phyloP scores from a whole-genome alignment of 2,329 filamentous ascomycete species.

The Parafenestella ontariensis region DNA sequence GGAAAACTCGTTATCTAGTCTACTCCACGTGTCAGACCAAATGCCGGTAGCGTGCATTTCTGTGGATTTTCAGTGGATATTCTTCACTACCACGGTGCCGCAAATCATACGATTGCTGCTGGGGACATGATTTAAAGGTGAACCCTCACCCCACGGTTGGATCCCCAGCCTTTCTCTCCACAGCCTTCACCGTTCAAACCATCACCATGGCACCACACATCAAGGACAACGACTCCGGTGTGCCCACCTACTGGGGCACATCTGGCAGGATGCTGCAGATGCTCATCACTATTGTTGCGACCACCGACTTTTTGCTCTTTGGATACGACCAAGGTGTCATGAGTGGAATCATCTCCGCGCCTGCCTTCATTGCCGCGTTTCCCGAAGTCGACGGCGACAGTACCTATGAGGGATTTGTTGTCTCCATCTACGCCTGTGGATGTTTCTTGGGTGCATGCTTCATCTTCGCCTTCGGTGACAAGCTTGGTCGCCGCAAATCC shows the following conservation, averaged over 20 bases:
- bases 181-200: constrained; percentile 21
- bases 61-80: constrained; percentile 26
- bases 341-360: constrained; percentile 51
- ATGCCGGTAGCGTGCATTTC: constrained; percentile 25
- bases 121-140: constrained; percentile 34
- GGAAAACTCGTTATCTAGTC: constrained; percentile 40
- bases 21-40: constrained; percentile 33
- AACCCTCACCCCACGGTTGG: constrained; percentile 25
- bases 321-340: constrained; percentile 57
- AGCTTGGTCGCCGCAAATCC: constrained; percentile 51
- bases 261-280: constrained; percentile 40
- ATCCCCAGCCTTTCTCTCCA: constrained; percentile 31
- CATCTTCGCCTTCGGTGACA: constrained; percentile 48
- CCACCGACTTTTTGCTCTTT: constrained; percentile 57
- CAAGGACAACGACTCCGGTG: constrained; percentile 31
- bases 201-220: constrained; percentile 33
- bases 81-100: constrained; percentile 20
- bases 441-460: constrained; percentile 52
- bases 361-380: constrained; percentile 44
- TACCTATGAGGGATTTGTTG: constrained; percentile 54
- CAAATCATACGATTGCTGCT: constrained; percentile 16
- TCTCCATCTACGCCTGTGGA: constrained; percentile 61
- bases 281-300: constrained; percentile 52
- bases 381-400: constrained; percentile 48
- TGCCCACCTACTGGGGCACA: constrained; percentile 40